Base-by-base conservation (phyloP, 306 rosid genomes). In the Cucumis hystrix region DNA sequence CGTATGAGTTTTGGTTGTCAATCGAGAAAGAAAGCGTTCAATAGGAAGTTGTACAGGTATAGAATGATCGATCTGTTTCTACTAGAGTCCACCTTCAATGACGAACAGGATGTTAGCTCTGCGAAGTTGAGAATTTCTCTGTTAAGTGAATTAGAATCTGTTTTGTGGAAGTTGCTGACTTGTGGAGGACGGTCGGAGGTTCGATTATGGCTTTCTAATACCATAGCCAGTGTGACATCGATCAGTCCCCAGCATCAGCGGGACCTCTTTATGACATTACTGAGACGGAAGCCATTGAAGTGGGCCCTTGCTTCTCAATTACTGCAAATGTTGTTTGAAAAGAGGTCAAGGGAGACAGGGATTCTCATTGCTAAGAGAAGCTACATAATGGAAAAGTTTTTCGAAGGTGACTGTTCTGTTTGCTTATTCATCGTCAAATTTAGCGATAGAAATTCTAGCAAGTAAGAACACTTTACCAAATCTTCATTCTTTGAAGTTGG, bases 131-230 rank as follows among this genome's bases (percentile, higher is more conserved):
- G 89, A 84, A 80, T 87, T 16, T 80, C 89, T 56, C 84, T 94
- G 20, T 79, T 92, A 82, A 89, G 80, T 43, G 84, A 88, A 58
- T 56, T 95, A 85, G 96, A 90, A 77, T 87, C 86, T 35, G 80
- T 84, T 71, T 77, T 95, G 30, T 82, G 89, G 91, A 83, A 89
- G 3, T 20, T 86, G 21, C 77, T 89, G 83, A 70, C 71, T 65
- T 85, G 90, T 7, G 85, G 86, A 49, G 88, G 89, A 76, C 93
- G 91, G 30, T 81, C 91, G 6, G 97, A 95, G 81, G 87, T 91
- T 73, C 88, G 96, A 40, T 77, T 90, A 52, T 95, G 98, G 97
- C 96, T 95, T 68, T 87, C 92, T 79, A 89, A 83, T 60, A 79
- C 91, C 8, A 82, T 95, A 39, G 85, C 91, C 6, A 83, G 88